Base-by-base conservation (phyloP, 768 basidiomycete species). In the Termitomyces sp. region DNA sequence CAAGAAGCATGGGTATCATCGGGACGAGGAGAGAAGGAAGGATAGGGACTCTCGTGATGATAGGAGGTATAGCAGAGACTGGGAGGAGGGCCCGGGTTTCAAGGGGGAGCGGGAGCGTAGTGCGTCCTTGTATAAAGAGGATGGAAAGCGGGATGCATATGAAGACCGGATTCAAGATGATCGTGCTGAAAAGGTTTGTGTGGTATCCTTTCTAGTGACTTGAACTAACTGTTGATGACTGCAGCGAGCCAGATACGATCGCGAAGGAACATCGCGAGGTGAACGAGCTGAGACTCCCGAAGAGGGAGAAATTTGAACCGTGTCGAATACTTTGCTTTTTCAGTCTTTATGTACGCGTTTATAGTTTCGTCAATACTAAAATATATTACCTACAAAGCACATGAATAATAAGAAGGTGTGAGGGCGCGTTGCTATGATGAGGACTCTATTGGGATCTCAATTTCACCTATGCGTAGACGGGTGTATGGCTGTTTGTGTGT, bases 401-500 rank as follows among this genome's bases (percentile, higher is more conserved):
- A 45, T n/a, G 39, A 20, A 24, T 33, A 52, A 53, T 24, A 47
- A 37, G 46, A 51, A 33, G 14, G 44, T 13, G 16, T 26, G 37
- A 5, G n/a, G n/a, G 51, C 24, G 39, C 14, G 53, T 60, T 27
- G 44, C 58, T 60, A 64, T 65, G 64, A 63, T 34, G 59, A 50
- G 32, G 57, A 36, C 43, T 59, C n/a, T 60, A 64, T 57, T 59
- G 67, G 69, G 64, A 82, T 72, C 49, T 81, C 76, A 62, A 99
- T 94, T 46, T 88, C 81, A 20, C 95, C 94, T 63, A 99, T 89
- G 52, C 95, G 82, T 58, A 99, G 81, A 69, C 95, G 84, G n/a
- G 96, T 98, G 77, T 91, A 98, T 2, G 89, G 90, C 69, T 95
- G 93, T 73, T 98, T 98, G 72, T 93, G 89, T 70, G 85, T 82